Conservation (phyloP, 352 stramenopile species). For the Globisporangium radiosum region DNA sequence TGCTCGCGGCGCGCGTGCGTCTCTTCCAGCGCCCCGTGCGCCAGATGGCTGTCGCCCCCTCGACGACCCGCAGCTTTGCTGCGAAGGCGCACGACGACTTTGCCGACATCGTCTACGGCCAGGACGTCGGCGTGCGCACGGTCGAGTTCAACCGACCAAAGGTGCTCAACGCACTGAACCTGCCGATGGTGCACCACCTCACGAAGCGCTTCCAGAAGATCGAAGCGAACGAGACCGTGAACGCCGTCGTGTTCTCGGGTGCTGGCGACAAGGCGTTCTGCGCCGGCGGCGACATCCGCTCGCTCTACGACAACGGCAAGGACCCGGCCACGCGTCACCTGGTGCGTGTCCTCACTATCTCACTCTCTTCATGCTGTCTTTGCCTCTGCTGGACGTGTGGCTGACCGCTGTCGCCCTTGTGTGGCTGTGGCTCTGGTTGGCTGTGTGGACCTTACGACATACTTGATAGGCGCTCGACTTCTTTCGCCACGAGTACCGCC, state of each 20-base stretch:
- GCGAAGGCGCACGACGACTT: conserved; percentile 47
- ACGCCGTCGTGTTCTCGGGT: conserved; percentile 80
- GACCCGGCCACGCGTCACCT: conserved; percentile 60
- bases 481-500: conserved; percentile 94
- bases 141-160: conserved; percentile 90
- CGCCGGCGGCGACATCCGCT: conserved; percentile 93
- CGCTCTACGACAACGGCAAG: conserved; percentile 80
- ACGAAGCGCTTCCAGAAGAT: conserved; percentile 83
- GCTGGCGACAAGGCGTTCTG: conserved; percentile 89
- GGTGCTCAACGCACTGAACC: conserved; percentile 89
- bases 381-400: too few relatives aligned
- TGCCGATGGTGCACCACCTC: conserved; percentile 90
- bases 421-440: too few relatives aligned
- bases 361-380: neutral
- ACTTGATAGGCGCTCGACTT: conserved; percentile 70
- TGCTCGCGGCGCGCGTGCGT: conserved; percentile 44
- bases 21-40: conserved; percentile 54
- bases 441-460: too few relatives aligned
- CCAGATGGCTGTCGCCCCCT: neutral
- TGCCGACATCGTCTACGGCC: conserved; percentile 63
- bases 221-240: conserved; percentile 70
- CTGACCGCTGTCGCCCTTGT: too few relatives aligned
- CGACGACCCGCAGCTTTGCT: conserved; percentile 15
- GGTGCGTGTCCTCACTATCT: conserved; percentile 5
- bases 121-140: conserved; percentile 71